Percentiles rank a stretch among this genome's conserved stretches.
Evolutionary conservation across 192 early-diverging fungal genomes (phyloP).

Genomic region (Rhizophagus clarus): DNA sequence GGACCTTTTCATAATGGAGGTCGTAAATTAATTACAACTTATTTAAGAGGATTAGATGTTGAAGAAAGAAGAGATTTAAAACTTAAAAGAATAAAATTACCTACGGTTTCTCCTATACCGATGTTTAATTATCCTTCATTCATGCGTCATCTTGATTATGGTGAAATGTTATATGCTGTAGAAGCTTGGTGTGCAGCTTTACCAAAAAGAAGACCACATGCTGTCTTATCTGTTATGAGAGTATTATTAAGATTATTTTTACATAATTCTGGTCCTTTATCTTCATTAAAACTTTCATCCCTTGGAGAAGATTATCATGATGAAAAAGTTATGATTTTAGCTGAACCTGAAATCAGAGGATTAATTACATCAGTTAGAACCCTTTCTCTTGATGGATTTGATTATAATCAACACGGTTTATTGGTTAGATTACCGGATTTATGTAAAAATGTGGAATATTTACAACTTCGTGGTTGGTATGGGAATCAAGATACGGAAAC

Average conservation of each 20-base stretch:
- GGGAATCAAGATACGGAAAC: neutral
- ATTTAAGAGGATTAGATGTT: slow-evolving; percentile 1
- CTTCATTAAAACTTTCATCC: neutral
- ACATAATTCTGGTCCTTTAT: slow-evolving; percentile 10
- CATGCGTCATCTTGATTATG: slow-evolving; percentile 3
- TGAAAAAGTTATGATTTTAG: slow-evolving; percentile 4
- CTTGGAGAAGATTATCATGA: slow-evolving; percentile 12
- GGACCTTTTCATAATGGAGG: slow-evolving; percentile 1
- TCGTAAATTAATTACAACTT: slow-evolving; percentile 3
- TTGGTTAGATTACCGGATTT: slow-evolving; percentile 12
- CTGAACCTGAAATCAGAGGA: neutral
- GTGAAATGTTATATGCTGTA: slow-evolving; percentile 8
- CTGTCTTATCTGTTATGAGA: slow-evolving; percentile 6
- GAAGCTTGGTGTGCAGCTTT: neutral
- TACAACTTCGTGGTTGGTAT: slow-evolving; percentile 4
- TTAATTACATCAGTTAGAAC: neutral
- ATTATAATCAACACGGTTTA: slow-evolving; percentile 15
- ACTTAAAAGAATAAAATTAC: neutral
- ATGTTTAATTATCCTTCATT: slow-evolving; percentile 24
- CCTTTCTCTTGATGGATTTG: slow-evolving; percentile 13
- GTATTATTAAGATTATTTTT: slow-evolving; percentile 17
- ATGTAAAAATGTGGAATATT: slow-evolving; percentile 3
- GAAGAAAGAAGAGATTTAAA: slow-evolving; percentile 2
- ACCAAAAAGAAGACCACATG: neutral
- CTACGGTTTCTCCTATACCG: neutral